phyloP scores from a whole-genome alignment of 306 rosid genomes.

The Acacia melanoxylon region DNA sequence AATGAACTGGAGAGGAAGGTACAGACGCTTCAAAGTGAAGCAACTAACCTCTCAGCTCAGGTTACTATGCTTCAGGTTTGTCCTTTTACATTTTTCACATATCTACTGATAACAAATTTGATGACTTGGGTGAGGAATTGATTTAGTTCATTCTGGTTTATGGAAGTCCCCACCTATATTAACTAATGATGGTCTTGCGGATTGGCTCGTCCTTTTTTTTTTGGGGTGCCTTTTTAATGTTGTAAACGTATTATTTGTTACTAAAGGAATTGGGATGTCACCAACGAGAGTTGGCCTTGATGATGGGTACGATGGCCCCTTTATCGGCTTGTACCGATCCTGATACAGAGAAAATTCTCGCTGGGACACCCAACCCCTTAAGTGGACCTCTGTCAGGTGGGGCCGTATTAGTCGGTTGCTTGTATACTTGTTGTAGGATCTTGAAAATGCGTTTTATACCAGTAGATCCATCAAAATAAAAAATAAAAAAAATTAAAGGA shows the following conservation, averaged over 20 bases:
- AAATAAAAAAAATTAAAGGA: too few species aligned
- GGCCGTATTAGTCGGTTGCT: too few species aligned
- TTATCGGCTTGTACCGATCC: too few species aligned
- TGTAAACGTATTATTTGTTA: neutral
- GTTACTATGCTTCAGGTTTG: constrained; percentile 86
- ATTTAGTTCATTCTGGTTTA: constrained; percentile 11
- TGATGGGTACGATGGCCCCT: too few species aligned
- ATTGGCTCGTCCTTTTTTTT: neutral
- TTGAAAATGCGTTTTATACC: too few species aligned
- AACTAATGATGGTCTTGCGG: constrained; percentile 20
- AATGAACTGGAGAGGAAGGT: constrained; percentile 94
- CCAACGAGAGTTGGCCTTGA: too few species aligned
- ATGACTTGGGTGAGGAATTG: constrained; percentile 1
- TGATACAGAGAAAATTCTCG: too few species aligned
- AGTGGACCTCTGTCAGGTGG: too few species aligned
- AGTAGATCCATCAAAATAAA: too few species aligned
- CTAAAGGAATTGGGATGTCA: neutral
- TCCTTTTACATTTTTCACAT: constrained; percentile 10
- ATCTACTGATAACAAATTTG: constrained; percentile 18
- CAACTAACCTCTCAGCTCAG: constrained; percentile 93
- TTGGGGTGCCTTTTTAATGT: neutral
- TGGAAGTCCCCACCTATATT: constrained; percentile 20
- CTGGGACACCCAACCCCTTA: too few species aligned
- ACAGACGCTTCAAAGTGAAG: constrained; percentile 94
- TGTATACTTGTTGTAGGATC: too few species aligned